phyloP scores from a whole-genome alignment of 352 stramenopile species.

The Phytopythium aichiense region DNA sequence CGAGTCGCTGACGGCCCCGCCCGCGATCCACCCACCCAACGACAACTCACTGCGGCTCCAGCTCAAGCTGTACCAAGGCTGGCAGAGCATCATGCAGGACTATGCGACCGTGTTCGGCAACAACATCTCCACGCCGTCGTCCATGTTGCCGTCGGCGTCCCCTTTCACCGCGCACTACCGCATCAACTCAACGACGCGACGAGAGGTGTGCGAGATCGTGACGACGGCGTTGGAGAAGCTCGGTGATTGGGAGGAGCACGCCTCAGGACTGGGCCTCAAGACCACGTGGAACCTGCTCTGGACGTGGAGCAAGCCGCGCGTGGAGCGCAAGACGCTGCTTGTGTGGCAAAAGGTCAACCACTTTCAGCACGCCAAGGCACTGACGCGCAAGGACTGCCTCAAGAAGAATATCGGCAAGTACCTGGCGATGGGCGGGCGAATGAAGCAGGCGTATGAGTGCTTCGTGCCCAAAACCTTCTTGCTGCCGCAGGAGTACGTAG shows the following conservation, averaged over 20 bases:
- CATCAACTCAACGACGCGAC: slow-evolving; percentile 70
- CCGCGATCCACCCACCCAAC: slow-evolving; percentile 18
- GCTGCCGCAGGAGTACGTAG: slow-evolving; percentile 90
- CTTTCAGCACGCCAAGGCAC: slow-evolving; percentile 85
- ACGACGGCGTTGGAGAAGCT: slow-evolving; percentile 55
- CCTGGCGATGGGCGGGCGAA: slow-evolving; percentile 32
- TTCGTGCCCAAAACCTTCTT: slow-evolving; percentile 93
- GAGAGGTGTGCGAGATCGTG: slow-evolving; percentile 85
- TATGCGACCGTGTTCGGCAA: slow-evolving; percentile 78
- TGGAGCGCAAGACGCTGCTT: slow-evolving; percentile 80
- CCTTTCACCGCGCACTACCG: slow-evolving; percentile 68
- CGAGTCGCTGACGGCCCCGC: slow-evolving; percentile 9
- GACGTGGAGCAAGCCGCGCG: slow-evolving; percentile 88
- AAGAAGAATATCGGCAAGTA: slow-evolving; percentile 85
- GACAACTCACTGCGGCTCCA: slow-evolving; percentile 60
- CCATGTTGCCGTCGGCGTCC: slow-evolving; percentile 26
- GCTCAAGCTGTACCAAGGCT: slow-evolving; percentile 78
- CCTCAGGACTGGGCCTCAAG: slow-evolving; percentile 75
- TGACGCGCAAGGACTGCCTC: slow-evolving; percentile 94
- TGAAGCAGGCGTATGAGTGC: slow-evolving; percentile 69
- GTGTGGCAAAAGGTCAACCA: slow-evolving; percentile 95
- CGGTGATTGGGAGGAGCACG: slow-evolving; percentile 68
- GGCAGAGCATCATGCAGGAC: slow-evolving; percentile 83
- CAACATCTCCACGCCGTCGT: slow-evolving; percentile 26
- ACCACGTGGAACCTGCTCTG: slow-evolving; percentile 91